Conservation (phyloP, 2,329 filamentous ascomycete genomes). For the Fusarium sp. region DNA sequence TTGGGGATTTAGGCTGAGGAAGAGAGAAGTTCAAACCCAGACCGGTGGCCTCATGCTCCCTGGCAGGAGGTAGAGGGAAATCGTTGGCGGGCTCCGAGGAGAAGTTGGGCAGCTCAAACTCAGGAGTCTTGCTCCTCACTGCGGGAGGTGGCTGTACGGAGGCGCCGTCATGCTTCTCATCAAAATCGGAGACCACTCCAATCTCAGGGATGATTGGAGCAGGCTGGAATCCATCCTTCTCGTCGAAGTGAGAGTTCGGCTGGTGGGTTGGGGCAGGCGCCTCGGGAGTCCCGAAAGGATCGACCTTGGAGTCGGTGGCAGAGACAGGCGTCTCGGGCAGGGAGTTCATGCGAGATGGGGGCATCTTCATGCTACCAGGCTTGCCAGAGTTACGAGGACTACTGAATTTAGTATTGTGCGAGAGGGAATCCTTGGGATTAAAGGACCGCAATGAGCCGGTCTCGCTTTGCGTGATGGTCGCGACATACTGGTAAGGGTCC, state of each 20-base stretch:
- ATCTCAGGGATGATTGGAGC: constrained; percentile 54
- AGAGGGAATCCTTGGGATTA: constrained; percentile 55
- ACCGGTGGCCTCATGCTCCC: constrained; percentile 44
- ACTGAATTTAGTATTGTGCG: constrained; percentile 57
- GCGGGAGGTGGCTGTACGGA: constrained; percentile 46
- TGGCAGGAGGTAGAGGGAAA: constrained; percentile 41
- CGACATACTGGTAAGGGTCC: constrained; percentile 82
- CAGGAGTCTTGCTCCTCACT: constrained; percentile 45
- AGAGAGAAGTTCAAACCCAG: constrained; percentile 52
- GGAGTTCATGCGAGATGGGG: constrained; percentile 54
- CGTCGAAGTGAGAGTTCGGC: constrained; percentile 33
- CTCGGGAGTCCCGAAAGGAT: constrained; percentile 52
- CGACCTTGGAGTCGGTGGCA: constrained; percentile 45
- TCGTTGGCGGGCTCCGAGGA: constrained; percentile 31
- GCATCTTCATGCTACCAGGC: constrained; percentile 45
- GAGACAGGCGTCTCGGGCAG: constrained; percentile 54
- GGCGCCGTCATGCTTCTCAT: constrained; percentile 44
- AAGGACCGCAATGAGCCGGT: constrained; percentile 66
- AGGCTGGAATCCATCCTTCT: constrained; percentile 45
- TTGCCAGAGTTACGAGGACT: constrained; percentile 49
- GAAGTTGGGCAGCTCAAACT: constrained; percentile 39
- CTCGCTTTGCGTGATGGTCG: constrained; percentile 67
- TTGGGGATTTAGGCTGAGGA: constrained; percentile 45
- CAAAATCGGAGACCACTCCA: constrained; percentile 48
- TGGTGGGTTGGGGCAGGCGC: constrained; percentile 46